Evolutionary conservation across 2,329 filamentous ascomycete species (phyloP).

Genomic region (Clarireedia hainanense): DNA sequence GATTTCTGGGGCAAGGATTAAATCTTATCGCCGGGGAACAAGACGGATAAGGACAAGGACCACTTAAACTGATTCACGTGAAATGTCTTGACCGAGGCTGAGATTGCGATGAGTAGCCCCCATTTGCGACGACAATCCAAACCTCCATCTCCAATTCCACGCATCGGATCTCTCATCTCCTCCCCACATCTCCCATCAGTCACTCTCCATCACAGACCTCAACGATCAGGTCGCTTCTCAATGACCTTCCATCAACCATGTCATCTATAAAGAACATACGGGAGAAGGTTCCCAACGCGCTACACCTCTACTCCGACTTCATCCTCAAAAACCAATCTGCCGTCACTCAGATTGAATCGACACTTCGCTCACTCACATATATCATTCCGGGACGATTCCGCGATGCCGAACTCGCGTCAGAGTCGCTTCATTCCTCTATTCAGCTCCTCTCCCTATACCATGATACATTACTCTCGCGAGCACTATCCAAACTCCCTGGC

Average conservation of each 20-base stretch:
- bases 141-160: not conserved
- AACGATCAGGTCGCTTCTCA: conserved; percentile 1
- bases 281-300: conserved; percentile 33
- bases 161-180: not conserved
- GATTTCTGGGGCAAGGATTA: not conserved
- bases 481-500: conserved; percentile 49
- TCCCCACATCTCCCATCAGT: not conserved
- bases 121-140: conserved; percentile 2
- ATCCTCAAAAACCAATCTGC: conserved; percentile 92
- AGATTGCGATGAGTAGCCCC: conserved; percentile 1
- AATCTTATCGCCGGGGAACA: not conserved
- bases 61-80: conserved; percentile 6
- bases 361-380: conserved; percentile 85
- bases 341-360: conserved; percentile 91
- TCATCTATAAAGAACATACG: conserved; percentile 12
- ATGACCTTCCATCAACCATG: conserved; percentile 1
- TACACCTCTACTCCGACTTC: conserved; percentile 74
- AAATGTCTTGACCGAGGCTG: conserved; percentile 5
- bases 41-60: not conserved
- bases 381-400: conserved; percentile 87
- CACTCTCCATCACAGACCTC: not conserved
- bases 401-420: conserved; percentile 90
- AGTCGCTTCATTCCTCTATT: conserved; percentile 81
- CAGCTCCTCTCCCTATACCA: conserved; percentile 90
- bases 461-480: conserved; percentile 71